Evolutionary conservation across 164 flowering plant species (phyloP).

Genomic region (Protea cynaroides): DNA sequence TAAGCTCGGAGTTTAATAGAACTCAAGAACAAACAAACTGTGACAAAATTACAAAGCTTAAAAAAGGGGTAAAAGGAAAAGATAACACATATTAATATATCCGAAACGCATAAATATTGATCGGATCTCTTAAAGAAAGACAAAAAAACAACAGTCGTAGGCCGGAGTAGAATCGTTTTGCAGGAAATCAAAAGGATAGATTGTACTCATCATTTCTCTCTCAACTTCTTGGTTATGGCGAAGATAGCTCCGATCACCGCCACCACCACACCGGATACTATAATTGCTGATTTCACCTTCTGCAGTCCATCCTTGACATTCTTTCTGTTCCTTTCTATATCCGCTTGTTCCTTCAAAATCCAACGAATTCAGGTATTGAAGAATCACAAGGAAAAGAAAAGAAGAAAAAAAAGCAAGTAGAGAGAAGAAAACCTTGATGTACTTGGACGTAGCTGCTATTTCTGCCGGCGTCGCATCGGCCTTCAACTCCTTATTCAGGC

Average conservation of each 20-base stretch:
- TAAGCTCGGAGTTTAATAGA: no score
- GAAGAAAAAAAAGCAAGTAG: neutral
- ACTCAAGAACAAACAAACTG: no score
- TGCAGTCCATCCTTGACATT: constrained; percentile 24
- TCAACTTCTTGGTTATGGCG: constrained; percentile 52
- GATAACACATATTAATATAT: no score
- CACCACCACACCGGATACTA: constrained; percentile 41
- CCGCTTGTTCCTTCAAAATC: constrained; percentile 22
- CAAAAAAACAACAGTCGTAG: no score
- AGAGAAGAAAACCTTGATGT: constrained; percentile 21
- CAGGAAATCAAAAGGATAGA: no score
- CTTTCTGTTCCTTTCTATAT: constrained; percentile 13
- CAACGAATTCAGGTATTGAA: neutral
- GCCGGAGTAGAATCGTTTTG: no score
- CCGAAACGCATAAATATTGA: no score
- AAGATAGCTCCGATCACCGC: constrained; percentile 54
- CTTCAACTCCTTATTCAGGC: constrained; percentile 17
- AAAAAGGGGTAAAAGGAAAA: no score
- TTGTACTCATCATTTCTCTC: constrained; percentile 30
- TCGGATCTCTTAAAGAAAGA: no score
- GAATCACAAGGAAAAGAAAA: no score
- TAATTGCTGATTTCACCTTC: constrained; percentile 29
- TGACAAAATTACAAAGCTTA: no score
- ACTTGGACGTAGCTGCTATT: constrained; percentile 22
- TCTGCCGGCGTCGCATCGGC: constrained; percentile 34